Conservation (phyloP, 2,329 filamentous ascomycete genomes). For the Atkinsonella texensis region DNA sequence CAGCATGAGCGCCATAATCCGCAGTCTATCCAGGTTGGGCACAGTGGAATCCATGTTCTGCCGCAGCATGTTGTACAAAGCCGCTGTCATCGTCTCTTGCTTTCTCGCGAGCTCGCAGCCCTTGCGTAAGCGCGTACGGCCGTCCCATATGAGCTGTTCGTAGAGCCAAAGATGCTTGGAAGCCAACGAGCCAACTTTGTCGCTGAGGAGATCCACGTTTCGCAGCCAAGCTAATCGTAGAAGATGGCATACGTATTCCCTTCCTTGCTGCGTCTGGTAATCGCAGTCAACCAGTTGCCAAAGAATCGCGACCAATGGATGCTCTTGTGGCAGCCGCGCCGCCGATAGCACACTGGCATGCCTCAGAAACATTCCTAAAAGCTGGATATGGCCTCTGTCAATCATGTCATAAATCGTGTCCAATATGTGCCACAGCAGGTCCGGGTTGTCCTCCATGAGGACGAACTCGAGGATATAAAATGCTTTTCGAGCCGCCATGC, state of each 20-base stretch:
- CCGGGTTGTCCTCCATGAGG: constrained; percentile 24
- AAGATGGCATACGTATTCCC: constrained; percentile 20
- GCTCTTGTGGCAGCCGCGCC: constrained; percentile 18
- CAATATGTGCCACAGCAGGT: constrained; percentile 25
- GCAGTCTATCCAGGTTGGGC: constrained; percentile 14
- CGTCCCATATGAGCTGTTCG: constrained; percentile 27
- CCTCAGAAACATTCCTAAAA: constrained; percentile 22
- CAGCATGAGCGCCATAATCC: constrained; percentile 21
- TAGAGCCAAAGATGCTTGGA: constrained; percentile 24
- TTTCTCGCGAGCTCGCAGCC: constrained; percentile 18
- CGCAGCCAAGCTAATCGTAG: constrained; percentile 24
- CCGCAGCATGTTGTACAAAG: constrained; percentile 16
- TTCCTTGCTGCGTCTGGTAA: constrained; percentile 18
- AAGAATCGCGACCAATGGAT: constrained; percentile 22
- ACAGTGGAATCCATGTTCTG: constrained; percentile 6
- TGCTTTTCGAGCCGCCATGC: constrained; percentile 23
- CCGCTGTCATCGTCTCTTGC: constrained; percentile 18
- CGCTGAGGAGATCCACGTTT: constrained; percentile 22
- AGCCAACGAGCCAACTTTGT: constrained; percentile 18
- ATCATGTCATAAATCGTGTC: constrained; percentile 28
- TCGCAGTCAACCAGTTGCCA: constrained; percentile 19
- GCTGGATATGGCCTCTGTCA: constrained; percentile 21
- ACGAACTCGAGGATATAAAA: constrained; percentile 26
- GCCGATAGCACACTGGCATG: constrained; percentile 19
- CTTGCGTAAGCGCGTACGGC: constrained; percentile 21